Evolutionary conservation across 2,329 filamentous ascomycete genomes (phyloP).

Genomic region (Chaetomium olivaceum): DNA sequence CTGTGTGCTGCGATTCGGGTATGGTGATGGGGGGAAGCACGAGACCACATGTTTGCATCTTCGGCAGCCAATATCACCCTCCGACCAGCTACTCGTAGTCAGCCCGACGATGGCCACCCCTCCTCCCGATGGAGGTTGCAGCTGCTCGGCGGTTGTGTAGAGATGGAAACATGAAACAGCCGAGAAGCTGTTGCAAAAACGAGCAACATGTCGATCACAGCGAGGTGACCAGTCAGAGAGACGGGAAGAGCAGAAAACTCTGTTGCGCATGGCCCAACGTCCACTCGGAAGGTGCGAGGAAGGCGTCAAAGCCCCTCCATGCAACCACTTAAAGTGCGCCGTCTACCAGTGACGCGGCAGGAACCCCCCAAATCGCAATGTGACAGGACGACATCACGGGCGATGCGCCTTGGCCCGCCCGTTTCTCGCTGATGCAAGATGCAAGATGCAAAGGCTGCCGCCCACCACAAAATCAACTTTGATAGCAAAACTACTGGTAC

Average conservation of each 20-base stretch:
- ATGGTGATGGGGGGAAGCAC: not conserved
- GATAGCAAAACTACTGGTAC: not conserved
- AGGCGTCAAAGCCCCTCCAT: slow-evolving; percentile 22
- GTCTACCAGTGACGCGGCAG: slow-evolving; percentile 16
- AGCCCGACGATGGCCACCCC: not conserved
- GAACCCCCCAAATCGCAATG: slow-evolving; percentile 11
- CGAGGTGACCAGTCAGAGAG: slow-evolving; percentile 26
- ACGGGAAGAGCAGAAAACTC: slow-evolving; percentile 8
- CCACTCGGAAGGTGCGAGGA: slow-evolving; percentile 28
- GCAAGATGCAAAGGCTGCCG: not conserved
- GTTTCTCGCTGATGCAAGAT: not conserved
- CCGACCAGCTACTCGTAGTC: slow-evolving; percentile 3
- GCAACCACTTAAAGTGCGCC: slow-evolving; percentile 30
- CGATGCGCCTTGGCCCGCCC: slow-evolving; percentile 9
- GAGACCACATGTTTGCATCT: slow-evolving; percentile 2
- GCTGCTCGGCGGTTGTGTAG: slow-evolving; percentile 10
- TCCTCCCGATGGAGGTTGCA: slow-evolving; percentile 6
- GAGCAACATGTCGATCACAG: slow-evolving; percentile 23
- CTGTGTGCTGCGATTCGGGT: not conserved
- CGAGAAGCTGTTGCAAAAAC: slow-evolving; percentile 18
- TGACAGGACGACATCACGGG: slow-evolving; percentile 1
- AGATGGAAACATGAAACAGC: slow-evolving; percentile 32
- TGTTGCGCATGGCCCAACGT: slow-evolving; percentile 7
- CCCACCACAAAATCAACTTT: not conserved
- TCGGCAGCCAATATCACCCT: not conserved